These are phyloP conservation scores for Condylostoma magnum DNA, from an alignment of 169 alveolate species.

Conservation along the genomic window DNA sequence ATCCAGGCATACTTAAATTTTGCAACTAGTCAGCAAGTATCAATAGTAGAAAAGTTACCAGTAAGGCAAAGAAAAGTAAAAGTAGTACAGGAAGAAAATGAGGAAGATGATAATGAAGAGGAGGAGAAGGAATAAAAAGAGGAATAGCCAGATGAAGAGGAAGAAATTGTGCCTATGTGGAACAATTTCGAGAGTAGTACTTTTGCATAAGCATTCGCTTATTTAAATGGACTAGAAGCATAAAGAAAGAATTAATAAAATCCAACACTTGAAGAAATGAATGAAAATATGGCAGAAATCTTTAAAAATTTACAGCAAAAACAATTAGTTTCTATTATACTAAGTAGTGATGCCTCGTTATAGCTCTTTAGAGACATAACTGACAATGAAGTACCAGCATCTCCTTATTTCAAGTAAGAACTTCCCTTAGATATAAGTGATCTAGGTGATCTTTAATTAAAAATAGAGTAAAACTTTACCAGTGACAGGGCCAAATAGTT, in stretches of 20 bases:
- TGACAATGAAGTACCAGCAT: too few relatives aligned
- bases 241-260: neutral
- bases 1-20: neutral
- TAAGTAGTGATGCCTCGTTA: too few relatives aligned
- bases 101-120: slow-evolving; percentile 24
- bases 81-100: neutral
- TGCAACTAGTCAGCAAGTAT: neutral
- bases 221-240: neutral
- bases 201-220: neutral
- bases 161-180: slow-evolving; percentile 20
- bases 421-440: slow-evolving; percentile 10
- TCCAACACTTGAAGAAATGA: neutral
- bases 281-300: neutral
- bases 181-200: neutral
- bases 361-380: too few relatives aligned
- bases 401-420: neutral
- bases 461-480: neutral
- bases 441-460: neutral
- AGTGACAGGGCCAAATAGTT: neutral
- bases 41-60: neutral
- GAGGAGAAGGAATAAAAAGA: neutral
- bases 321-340: neutral
- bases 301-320: neutral
- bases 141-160: slow-evolving; percentile 5
- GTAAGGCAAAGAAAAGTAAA: neutral